Base-by-base conservation (phyloP, 228 moss, liverwort and hornwort species). In the Sphagnum magellanicum region DNA sequence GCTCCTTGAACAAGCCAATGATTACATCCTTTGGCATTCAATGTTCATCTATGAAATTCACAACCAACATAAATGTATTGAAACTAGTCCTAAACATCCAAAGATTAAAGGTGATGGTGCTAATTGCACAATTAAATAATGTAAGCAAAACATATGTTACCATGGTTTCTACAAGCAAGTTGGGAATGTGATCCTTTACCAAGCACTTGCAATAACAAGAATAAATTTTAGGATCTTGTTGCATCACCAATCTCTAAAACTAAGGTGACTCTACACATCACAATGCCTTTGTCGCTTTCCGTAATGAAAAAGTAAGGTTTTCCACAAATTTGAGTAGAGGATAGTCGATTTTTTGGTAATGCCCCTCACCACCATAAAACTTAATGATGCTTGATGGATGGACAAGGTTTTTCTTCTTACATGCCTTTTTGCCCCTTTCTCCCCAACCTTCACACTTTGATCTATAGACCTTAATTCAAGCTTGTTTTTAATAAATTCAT, bases 161-260 rank as follows among this genome's bases (percentile, higher is more conserved):
- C 66, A 66, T 66, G 8, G 50, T 51, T 49, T 66, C 50, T 8
- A 49, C 66, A 66, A 66, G 66, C 11, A 66, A 5, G 50, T 50
- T 50, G 49, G 13, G 4, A 50, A 63, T 51, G 5, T 66, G 66
- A 8, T 66, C 5, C 8, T 10, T 13, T 13, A 66, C 50, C 13
- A 66, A 15, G 10, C 14, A 4, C 0, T 14, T 66, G 6, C 3
- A 5, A 15, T 8, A 4, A 4, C 0, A 13, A 4, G 6, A 66
- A 8, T 49, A 8, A 50, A 66, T 14, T 10, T 66, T 51, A 0
- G 8, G 46, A 15, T 66, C 50, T 66, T 0, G 63, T 5, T 15
- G 47, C 50, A 66, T 51, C 8, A 66, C 50, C 10, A 66, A 50
- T 66, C 50, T 9, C 10, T 5, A 3, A 9, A 66, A 50, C 66